phyloP scores from a whole-genome alignment of 202 grass and related monocot species.

The Brachypodium distachyon region DNA sequence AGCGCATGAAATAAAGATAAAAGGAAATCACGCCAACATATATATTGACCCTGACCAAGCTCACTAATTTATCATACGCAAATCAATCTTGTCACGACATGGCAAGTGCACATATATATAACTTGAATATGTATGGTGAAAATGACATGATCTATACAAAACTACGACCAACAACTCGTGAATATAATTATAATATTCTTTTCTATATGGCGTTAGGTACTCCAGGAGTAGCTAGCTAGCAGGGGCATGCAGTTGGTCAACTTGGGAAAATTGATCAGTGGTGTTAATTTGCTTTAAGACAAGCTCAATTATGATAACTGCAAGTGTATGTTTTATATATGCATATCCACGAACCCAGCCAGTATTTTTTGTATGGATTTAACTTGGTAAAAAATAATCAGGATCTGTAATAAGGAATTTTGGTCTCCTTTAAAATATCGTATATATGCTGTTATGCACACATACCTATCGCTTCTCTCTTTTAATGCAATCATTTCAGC shows the following conservation, averaged over 20 bases:
- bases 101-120: neutral
- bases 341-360: neutral
- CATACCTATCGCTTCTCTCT: too few relatives aligned
- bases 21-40: slow-evolving; percentile 1
- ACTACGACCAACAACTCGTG: slow-evolving; percentile 6
- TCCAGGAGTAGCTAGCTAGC: too few relatives aligned
- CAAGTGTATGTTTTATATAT: neutral
- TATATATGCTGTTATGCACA: too few relatives aligned
- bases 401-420: too few relatives aligned
- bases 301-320: neutral
- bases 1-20: neutral
- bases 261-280: slow-evolving; percentile 2
- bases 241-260: slow-evolving; percentile 38
- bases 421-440: too few relatives aligned
- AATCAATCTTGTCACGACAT: neutral
- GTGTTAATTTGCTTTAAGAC: neutral
- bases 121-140: neutral
- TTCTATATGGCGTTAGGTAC: neutral
- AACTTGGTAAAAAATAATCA: too few relatives aligned
- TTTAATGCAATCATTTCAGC: too few relatives aligned
- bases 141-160: neutral
- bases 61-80: neutral
- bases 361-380: neutral
- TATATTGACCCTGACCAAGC: slow-evolving; percentile 3
- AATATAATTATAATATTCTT: neutral